These are phyloP conservation scores for Tetrahymena elliotti DNA, from an alignment of 73 alveolate genomes.

Conservation along the genomic window DNA sequence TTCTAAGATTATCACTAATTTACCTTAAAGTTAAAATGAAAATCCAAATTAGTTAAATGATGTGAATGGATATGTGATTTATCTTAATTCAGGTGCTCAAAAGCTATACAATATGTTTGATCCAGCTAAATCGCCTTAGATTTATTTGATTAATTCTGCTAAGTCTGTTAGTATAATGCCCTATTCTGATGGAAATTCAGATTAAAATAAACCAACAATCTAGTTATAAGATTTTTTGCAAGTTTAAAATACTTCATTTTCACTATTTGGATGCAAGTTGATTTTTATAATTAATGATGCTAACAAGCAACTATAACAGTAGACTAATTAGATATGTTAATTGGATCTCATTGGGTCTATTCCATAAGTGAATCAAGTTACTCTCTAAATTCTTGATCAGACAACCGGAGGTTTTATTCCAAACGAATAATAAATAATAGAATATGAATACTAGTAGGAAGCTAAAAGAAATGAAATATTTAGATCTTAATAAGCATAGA, in stretches of 20 bases:
- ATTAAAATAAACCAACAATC: background rate
- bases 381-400: background rate
- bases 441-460: background rate
- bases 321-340: background rate
- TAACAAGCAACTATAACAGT: background rate
- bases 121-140: background rate
- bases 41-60: background rate
- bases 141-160: background rate
- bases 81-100: background rate
- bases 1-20: background rate
- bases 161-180: background rate
- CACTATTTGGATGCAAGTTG: background rate
- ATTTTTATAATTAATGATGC: background rate
- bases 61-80: background rate
- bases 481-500: background rate
- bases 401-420: background rate
- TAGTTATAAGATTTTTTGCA: background rate
- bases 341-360: background rate
- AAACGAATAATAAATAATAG: background rate
- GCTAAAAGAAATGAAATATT: background rate
- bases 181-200: background rate
- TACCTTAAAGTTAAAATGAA: background rate
- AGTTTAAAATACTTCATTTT: background rate
- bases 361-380: background rate
- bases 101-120: background rate